A percentile compares a stretch with the other conserved stretches of the same genome.
Conservation (phyloP, 331 rosid genomes). For the Malus hybrid region DNA sequence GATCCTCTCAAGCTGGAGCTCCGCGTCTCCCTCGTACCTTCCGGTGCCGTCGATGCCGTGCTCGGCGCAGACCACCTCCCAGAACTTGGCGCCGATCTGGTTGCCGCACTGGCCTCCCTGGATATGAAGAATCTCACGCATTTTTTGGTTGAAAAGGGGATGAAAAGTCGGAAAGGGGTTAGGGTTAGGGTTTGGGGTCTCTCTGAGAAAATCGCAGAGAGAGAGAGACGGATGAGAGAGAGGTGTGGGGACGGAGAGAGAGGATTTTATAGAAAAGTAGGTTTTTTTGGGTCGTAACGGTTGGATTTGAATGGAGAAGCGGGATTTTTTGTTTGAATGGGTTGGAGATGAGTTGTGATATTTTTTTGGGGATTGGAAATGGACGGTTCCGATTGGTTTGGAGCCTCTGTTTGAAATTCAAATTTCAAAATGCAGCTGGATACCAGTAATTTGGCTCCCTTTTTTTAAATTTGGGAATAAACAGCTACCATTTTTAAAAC, state of each 20-base stretch:
- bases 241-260: constrained; percentile 37
- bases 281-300: background rate
- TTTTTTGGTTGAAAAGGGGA: constrained; percentile 5
- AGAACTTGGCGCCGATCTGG: constrained; percentile 39
- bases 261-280: constrained; percentile 26
- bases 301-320: constrained; percentile 4
- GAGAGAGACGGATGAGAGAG: background rate
- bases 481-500: background rate
- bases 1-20: no score
- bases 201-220: background rate
- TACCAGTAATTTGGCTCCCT: background rate
- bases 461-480: background rate
- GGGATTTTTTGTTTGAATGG: constrained; percentile 5
- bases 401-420: constrained; percentile 1
- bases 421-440: background rate
- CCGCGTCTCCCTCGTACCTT: no score
- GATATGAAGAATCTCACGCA: constrained; percentile 62
- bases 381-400: constrained; percentile 4
- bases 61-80: no score
- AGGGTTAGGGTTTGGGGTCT: background rate
- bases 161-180: background rate
- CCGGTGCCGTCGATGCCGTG: no score
- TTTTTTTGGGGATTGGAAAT: background rate
- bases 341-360: constrained; percentile 3
- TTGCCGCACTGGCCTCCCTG: constrained; percentile 69